Conservation (phyloP, 2,329 filamentous ascomycete genomes). For the Talaromyces sp. region DNA sequence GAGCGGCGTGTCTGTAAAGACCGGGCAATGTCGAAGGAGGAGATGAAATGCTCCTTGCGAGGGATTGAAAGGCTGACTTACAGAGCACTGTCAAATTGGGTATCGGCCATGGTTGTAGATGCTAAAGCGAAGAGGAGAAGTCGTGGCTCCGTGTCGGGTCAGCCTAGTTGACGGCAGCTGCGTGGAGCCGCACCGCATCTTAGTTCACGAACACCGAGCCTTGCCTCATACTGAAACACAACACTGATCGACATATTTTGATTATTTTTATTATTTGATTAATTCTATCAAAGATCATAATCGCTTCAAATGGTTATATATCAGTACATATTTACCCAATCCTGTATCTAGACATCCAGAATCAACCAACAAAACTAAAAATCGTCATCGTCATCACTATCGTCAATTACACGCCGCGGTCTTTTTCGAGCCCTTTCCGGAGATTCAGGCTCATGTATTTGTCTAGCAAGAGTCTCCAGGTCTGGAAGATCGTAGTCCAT, state of each 20-base stretch:
- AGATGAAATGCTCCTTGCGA: background rate
- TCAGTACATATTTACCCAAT: background rate
- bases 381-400: conserved; percentile 21
- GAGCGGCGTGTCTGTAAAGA: background rate
- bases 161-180: background rate
- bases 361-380: background rate
- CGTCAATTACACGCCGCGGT: conserved; percentile 20
- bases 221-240: background rate
- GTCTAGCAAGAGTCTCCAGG: conserved; percentile 17
- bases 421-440: conserved; percentile 12
- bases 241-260: background rate
- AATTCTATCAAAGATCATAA: background rate
- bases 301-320: background rate
- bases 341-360: background rate
- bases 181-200: background rate
- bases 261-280: background rate
- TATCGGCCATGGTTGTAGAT: conserved; percentile 35
- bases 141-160: background rate
- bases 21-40: background rate
- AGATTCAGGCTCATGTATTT: conserved; percentile 13
- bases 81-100: conserved; percentile 48
- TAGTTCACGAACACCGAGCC: background rate
- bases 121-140: background rate
- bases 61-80: conserved; percentile 23
- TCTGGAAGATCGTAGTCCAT: conserved; percentile 25